Percentiles rank a stretch among this genome's conserved stretches.
These are phyloP conservation scores for Neolentinus lepideus DNA, from an alignment of 1,284 basidiomycete species.

Conservation along the genomic window DNA sequence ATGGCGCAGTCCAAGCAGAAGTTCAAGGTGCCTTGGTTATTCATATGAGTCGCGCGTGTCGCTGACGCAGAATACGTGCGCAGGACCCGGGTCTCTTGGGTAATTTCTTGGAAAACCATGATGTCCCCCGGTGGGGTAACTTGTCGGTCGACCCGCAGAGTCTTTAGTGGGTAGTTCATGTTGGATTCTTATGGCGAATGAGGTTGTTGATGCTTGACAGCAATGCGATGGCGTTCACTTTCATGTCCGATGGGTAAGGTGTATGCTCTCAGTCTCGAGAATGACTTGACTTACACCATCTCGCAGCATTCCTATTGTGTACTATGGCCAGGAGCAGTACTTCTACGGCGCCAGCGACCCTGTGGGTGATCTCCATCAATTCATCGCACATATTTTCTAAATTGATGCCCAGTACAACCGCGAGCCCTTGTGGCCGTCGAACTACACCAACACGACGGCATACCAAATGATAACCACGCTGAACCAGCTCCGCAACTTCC, in stretches of 20 bases:
- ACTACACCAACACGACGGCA: slow-evolving; percentile 53
- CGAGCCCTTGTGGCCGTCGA: slow-evolving; percentile 69
- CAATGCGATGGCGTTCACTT: slow-evolving; percentile 53
- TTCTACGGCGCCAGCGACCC: slow-evolving; percentile 56
- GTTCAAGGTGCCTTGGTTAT: slow-evolving; percentile 23
- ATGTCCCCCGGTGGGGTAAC: slow-evolving; percentile 43
- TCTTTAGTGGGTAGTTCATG: slow-evolving; percentile 15
- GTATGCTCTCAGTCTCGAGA: not conserved
- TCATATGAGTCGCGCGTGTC: too few relatives aligned
- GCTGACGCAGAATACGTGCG: too few relatives aligned
- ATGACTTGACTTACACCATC: slow-evolving; percentile 21
- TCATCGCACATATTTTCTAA: not conserved
- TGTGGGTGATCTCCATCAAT: slow-evolving; percentile 26
- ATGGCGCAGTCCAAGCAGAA: slow-evolving; percentile 22
- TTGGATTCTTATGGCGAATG: not conserved
- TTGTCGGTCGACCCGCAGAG: slow-evolving; percentile 29
- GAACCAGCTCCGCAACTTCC: slow-evolving; percentile 65
- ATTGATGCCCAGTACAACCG: slow-evolving; percentile 49
- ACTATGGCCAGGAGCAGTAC: slow-evolving; percentile 74
- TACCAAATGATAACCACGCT: slow-evolving; percentile 58
- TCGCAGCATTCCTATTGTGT: slow-evolving; percentile 71
- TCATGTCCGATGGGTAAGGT: slow-evolving; percentile 53
- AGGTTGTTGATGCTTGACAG: not conserved
- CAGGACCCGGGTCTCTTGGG: slow-evolving; percentile 32
- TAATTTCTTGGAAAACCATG: slow-evolving; percentile 58